These are phyloP conservation scores for Isabelozyma gotoi DNA, from an alignment of 805 yeast species.

Conservation along the genomic window DNA sequence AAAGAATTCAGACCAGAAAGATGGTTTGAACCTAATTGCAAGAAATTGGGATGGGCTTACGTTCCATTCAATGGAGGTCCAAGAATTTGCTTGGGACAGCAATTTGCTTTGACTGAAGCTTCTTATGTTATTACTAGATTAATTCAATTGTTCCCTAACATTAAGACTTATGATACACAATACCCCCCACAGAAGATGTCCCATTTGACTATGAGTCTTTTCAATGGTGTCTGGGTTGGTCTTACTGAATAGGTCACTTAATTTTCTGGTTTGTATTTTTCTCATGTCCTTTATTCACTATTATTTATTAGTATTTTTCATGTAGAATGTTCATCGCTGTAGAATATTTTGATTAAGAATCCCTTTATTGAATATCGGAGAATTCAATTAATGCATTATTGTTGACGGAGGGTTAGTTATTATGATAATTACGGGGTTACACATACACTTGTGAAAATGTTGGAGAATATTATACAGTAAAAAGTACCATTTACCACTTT, in stretches of 20 bases:
- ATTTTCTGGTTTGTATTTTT: too few species aligned
- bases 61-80: constrained; percentile 40
- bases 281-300: too few species aligned
- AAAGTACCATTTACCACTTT: too few species aligned
- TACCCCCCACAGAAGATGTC: constrained; percentile 26
- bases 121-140: constrained; percentile 29
- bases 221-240: constrained; percentile 1
- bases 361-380: too few species aligned
- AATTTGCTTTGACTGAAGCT: constrained; percentile 38
- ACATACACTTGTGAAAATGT: too few species aligned
- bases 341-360: too few species aligned
- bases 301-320: too few species aligned
- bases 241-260: not conserved
- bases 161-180: constrained; percentile 11
- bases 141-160: constrained; percentile 28
- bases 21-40: constrained; percentile 24
- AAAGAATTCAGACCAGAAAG: constrained; percentile 30
- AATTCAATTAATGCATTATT: too few species aligned
- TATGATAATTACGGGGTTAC: too few species aligned
- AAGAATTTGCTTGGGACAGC: constrained; percentile 40
- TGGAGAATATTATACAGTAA: too few species aligned
- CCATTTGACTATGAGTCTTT: constrained; percentile 23
- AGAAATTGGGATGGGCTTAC: constrained; percentile 35
- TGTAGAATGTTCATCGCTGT: too few species aligned
- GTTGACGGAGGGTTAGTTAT: too few species aligned